These are phyloP conservation scores for Canavalia gladiata DNA, from an alignment of 306 rosid genomes.

Conservation along the genomic window DNA sequence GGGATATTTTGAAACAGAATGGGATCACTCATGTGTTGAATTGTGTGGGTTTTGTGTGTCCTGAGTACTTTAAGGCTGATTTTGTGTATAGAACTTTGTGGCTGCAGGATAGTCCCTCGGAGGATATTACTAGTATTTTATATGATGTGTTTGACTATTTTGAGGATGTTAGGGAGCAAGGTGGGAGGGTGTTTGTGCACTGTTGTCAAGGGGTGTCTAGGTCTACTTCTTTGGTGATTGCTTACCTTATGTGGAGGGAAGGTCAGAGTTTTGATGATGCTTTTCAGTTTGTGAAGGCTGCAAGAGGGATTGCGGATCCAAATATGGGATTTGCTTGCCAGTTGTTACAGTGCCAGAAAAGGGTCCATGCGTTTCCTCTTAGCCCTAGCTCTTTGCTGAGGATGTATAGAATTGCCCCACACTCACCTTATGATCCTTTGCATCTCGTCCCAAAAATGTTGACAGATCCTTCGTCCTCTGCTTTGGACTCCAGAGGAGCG, in stretches of 20 bases:
- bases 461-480: slow-evolving; percentile 74
- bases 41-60: slow-evolving; percentile 98
- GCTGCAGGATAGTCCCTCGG: slow-evolving; percentile 97
- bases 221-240: slow-evolving; percentile 97
- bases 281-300: slow-evolving; percentile 98
- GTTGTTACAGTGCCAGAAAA: slow-evolving; percentile 94
- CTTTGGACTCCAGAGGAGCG: slow-evolving; percentile 95
- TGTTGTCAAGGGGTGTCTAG: slow-evolving; percentile 99
- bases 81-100: slow-evolving; percentile 94
- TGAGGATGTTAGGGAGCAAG: slow-evolving; percentile 94
- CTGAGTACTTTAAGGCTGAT: slow-evolving; percentile 90
- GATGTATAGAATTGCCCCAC: slow-evolving; percentile 94
- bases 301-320: slow-evolving; percentile 98
- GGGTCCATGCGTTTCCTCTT: slow-evolving; percentile 97
- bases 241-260: slow-evolving; percentile 99
- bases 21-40: slow-evolving; percentile 94
- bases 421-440: slow-evolving; percentile 95
- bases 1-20: slow-evolving; percentile 85
- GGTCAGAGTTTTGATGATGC: slow-evolving; percentile 99
- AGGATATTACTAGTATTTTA: slow-evolving; percentile 94
- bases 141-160: slow-evolving; percentile 98
- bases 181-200: slow-evolving; percentile 96
- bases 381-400: slow-evolving; percentile 98
- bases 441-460: slow-evolving; percentile 99
- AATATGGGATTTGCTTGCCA: slow-evolving; percentile 99